These are phyloP conservation scores for Amanita pallidorosea DNA, from an alignment of 768 basidiomycete species.

Conservation along the genomic window DNA sequence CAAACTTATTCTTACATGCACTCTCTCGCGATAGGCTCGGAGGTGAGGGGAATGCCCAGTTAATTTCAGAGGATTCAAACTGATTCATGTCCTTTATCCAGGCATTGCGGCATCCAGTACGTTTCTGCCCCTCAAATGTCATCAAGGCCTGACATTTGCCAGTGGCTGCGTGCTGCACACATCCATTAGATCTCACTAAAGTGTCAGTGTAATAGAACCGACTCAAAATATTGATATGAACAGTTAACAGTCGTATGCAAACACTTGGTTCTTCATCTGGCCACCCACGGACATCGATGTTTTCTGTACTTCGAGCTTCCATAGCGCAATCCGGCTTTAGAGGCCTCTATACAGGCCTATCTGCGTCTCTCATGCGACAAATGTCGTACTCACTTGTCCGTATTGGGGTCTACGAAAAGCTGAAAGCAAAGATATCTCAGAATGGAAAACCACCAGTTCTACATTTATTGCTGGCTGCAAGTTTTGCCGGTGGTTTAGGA, in stretches of 20 bases:
- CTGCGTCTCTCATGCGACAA: conserved; percentile 76
- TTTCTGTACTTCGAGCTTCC: conserved; percentile 53
- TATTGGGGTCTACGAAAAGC: conserved; percentile 71
- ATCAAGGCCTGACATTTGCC: conserved; percentile 6
- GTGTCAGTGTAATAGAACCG: conserved; percentile 36
- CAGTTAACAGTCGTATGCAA: conserved; percentile 61
- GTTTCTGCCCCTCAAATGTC: conserved; percentile 13
- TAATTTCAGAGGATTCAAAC: conserved; percentile 6
- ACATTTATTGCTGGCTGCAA: conserved; percentile 53
- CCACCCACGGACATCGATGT: conserved; percentile 49
- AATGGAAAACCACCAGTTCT: conserved; percentile 40
- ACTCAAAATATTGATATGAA: conserved; percentile 1
- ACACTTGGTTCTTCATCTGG: conserved; percentile 39
- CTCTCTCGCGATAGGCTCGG: conserved; percentile 37
- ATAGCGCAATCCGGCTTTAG: conserved; percentile 57
- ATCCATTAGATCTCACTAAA: conserved; percentile 81
- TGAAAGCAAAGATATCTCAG: conserved; percentile 47
- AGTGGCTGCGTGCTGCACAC: conserved; percentile 79
- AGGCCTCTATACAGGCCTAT: conserved; percentile 73
- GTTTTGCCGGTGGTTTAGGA: conserved; percentile 69
- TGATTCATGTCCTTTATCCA: conserved; percentile 12
- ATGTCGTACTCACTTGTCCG: conserved; percentile 89
- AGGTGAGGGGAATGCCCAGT: conserved; percentile 28
- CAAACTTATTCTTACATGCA: conserved; percentile 4
- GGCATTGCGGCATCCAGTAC: conserved; percentile 56